Evolutionary conservation across 371 early-diverging fungal genomes (phyloP).

Genomic region (Cokeromyces recurvatus): DNA sequence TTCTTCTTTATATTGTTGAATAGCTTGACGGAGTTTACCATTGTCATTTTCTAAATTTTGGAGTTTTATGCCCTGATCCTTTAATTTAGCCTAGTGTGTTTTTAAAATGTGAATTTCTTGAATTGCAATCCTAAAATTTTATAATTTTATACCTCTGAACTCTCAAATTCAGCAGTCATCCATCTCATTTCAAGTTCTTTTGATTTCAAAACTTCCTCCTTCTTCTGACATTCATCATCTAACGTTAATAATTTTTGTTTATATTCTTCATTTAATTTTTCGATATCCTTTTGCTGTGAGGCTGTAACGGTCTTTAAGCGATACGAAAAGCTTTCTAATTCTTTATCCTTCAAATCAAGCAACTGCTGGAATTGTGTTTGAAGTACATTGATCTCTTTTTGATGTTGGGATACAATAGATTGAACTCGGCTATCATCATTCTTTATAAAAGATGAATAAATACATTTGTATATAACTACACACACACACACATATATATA

Average conservation of each 20-base stretch:
- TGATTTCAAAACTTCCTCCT: slow-evolving; percentile 30
- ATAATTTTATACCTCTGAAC: slow-evolving; percentile 36
- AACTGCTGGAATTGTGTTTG: slow-evolving; percentile 41
- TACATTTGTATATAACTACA: not conserved
- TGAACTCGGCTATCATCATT: slow-evolving; percentile 25
- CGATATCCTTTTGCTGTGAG: slow-evolving; percentile 37
- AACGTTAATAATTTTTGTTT: slow-evolving; percentile 25
- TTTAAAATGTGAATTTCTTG: not conserved
- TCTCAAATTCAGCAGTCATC: slow-evolving; percentile 38
- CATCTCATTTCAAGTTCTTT: slow-evolving; percentile 37
- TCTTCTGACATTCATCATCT: slow-evolving; percentile 24
- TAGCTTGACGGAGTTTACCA: slow-evolving; percentile 19
- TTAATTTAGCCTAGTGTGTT: slow-evolving; percentile 28
- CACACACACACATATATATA: not conserved
- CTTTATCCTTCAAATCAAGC: slow-evolving; percentile 43
- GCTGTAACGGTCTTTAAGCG: slow-evolving; percentile 34
- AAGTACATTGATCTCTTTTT: slow-evolving; percentile 38
- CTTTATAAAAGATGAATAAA: slow-evolving; percentile 4
- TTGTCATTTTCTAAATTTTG: slow-evolving; percentile 30
- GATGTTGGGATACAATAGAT: slow-evolving; percentile 34
- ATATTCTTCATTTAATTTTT: slow-evolving; percentile 34
- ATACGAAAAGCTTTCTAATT: slow-evolving; percentile 37
- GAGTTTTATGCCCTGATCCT: slow-evolving; percentile 25
- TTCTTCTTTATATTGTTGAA: slow-evolving; percentile 30
- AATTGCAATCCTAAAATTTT: not conserved